Base-by-base conservation (phyloP, 768 basidiomycete species). In the Ramaria rubella region DNA sequence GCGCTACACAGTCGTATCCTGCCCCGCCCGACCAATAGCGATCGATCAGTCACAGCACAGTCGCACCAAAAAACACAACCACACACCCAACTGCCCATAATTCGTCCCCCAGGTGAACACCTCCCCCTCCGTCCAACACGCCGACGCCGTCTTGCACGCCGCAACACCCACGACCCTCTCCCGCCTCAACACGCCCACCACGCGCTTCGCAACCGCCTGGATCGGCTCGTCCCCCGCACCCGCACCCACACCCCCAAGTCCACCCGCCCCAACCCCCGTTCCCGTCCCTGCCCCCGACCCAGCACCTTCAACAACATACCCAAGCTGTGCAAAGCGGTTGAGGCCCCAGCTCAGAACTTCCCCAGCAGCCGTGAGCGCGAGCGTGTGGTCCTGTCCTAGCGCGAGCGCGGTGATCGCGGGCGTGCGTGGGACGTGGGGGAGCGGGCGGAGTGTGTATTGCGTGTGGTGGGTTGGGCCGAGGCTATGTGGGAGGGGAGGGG, bases 101-200 rank as follows among this genome's bases (percentile, higher is more conserved):
- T 97, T 96, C 24, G 86, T 90, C 0, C 96, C 96, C 94, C 94
- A 98, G 0, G 91, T 92, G 67, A 79, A 94, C 1, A 92, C 79
- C 42, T 81, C 73, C 9, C 62, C 62, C 9, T 68, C 69, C 0
- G 92, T 94, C 90, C 91, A 96, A 69, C 92, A 94, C 5, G 84
- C 92, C 14, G 90, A 93, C 15, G 92, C 86, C 21, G 80, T 83
- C 65, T 90, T 87, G 62, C 87, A 90, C 0, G 94, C 93, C 0
- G 94, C 88, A 7, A 96, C 78, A 27, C 95, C 96, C 27, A 72
- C 71, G 3, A 95, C 84, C 27, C 75, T 59, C 62, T 94, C 89
- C 69, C 86, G 90, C 76, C 83, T 87, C 61, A 97, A 68, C 1
- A 82, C 75, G 0, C 86, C 87, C 5, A 80, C 71, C 24, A 98